phyloP scores from a whole-genome alignment of 2,329 filamentous ascomycete species.

The Cryphonectria japonica region DNA sequence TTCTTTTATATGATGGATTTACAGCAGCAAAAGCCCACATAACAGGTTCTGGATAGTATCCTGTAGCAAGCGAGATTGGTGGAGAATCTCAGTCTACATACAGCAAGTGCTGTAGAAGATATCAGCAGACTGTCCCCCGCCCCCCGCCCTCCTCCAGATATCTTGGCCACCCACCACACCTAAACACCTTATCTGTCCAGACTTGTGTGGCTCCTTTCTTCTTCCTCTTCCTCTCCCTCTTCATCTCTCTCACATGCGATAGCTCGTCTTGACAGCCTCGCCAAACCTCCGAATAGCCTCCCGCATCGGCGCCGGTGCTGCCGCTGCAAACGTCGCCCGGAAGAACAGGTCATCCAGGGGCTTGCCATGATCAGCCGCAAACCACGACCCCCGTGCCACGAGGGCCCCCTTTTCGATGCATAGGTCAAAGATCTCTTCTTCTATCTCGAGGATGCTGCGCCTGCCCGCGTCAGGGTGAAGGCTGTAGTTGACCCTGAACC shows the following conservation, averaged over 20 bases:
- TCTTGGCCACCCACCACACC: too few relatives aligned
- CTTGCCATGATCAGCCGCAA: conserved; percentile 72
- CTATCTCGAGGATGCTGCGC: conserved; percentile 66
- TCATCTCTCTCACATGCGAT: conserved; percentile 37
- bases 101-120: neutral
- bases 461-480: conserved; percentile 64
- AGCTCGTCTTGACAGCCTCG: conserved; percentile 67
- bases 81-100: neutral
- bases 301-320: conserved; percentile 69
- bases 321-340: conserved; percentile 86
- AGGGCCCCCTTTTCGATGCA: conserved; percentile 79
- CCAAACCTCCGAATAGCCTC: conserved; percentile 78
- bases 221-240: neutral
- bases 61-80: neutral
- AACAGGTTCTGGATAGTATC: neutral
- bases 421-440: conserved; percentile 83
- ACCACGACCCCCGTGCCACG: conserved; percentile 87
- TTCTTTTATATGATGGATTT: too few relatives aligned
- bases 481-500: conserved; percentile 70
- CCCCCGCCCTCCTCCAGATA: too few relatives aligned
- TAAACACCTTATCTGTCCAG: neutral
- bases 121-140: neutral
- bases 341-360: conserved; percentile 75
- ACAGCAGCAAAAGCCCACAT: neutral
- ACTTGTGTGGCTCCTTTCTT: too few relatives aligned